Percentiles rank a stretch among this genome's conserved stretches.
Evolutionary conservation across 768 basidiomycete species (phyloP).

Genomic region (Termitomyces sp.): DNA sequence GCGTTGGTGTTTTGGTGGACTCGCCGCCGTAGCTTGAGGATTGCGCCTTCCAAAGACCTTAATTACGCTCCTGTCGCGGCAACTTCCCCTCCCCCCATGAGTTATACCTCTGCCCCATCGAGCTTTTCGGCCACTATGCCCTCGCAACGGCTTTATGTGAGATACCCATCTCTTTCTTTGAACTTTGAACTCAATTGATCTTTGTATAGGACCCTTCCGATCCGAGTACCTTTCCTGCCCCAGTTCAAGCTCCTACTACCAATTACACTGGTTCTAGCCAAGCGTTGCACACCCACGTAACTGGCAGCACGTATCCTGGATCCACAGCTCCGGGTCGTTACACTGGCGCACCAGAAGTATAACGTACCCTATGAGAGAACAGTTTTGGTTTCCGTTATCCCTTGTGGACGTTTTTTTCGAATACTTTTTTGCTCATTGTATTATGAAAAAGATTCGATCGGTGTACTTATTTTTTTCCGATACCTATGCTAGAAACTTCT

Average conservation of each 20-base stretch:
- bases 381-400: not conserved
- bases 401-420: not conserved
- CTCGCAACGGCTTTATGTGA: slow-evolving; percentile 37
- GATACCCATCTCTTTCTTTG: slow-evolving; percentile 7
- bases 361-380: not conserved
- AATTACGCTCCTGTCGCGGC: slow-evolving; percentile 11
- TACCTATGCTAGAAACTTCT: not conserved
- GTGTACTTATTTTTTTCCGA: not conserved
- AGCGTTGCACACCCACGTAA: slow-evolving; percentile 13
- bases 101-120: slow-evolving; percentile 11
- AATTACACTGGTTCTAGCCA: slow-evolving; percentile 10
- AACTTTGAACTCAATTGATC: not conserved
- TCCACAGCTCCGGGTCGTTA: slow-evolving; percentile 18
- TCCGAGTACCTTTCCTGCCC: slow-evolving; percentile 37
- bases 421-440: not conserved
- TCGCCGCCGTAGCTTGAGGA: slow-evolving; percentile 20
- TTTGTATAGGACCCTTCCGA: slow-evolving; percentile 32
- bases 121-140: slow-evolving; percentile 14
- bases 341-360: slow-evolving; percentile 31
- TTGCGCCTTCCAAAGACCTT: slow-evolving; percentile 19
- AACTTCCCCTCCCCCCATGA: slow-evolving; percentile 11
- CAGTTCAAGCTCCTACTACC: slow-evolving; percentile 5
- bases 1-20: slow-evolving; percentile 26
- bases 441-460: not conserved
- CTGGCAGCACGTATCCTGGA: slow-evolving; percentile 16